Base-by-base conservation (phyloP, 2,329 filamentous ascomycete species). In the Fusarium sororula region DNA sequence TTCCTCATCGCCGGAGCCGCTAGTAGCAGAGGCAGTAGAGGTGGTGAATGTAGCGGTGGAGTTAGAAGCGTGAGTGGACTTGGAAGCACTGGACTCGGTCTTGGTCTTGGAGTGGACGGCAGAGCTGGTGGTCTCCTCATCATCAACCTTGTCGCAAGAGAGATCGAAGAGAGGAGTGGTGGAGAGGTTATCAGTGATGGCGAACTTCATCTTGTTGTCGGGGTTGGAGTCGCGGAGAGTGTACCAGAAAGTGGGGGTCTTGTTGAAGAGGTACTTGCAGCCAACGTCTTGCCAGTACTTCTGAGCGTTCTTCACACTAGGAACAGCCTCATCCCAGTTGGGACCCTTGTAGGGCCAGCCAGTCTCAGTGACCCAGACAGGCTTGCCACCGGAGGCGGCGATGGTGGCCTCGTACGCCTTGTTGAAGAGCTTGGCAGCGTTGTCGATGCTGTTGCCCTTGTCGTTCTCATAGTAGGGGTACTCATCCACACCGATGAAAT, bases 391-490 rank as follows among this genome's bases (percentile, higher is more conserved):
- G 75, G 86, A 85, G 53, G 85, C 87, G 42, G 81, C 85, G 57
- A 83, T 53, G 70, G 84, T 83, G 58, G 83, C 82, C 53, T 85
- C 76, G 78, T 82, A 87, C 48, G 86, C 86, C 63, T 77, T 78
- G 80, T 87, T 83, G 83, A 92, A 92, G 60, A 90, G 85, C 62
- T 82, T 79, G 69, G 83, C 84, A 13, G 87, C 85, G 77, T 90
- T 87, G 63, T 87, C 84, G 77, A 92, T 90, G 77, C 77, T 70
- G 83, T 90, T 90, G 80, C 83, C 82, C 81, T 88, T 85, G 77
- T 81, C 85, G 78, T 83, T 85, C 83, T 92, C 87, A 83, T 89
- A 92, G 85, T 91, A 92, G 37, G 90, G 90, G 80, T 91, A 92
- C 78, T 89, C 89, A 74, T 92, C 89, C 44, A 90, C 87, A 55